Evolutionary conservation across 2,329 filamentous ascomycete species (phyloP).

Genomic region (Colletotrichum neosansevieriae): DNA sequence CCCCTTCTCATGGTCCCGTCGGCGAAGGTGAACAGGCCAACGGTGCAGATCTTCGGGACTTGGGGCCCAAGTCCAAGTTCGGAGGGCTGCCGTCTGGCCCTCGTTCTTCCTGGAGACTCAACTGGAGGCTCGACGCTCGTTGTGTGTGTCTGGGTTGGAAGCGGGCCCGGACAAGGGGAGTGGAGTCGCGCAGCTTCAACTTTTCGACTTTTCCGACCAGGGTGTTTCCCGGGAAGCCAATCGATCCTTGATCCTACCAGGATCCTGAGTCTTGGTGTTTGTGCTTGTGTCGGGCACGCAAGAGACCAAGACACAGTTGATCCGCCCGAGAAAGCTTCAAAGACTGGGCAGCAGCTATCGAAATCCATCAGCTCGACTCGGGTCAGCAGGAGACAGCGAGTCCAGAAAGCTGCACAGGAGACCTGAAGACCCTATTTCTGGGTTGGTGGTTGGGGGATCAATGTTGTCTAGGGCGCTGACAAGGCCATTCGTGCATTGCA

Average conservation of each 20-base stretch:
- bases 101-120: not conserved
- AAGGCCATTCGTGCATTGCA: slow-evolving; percentile 28
- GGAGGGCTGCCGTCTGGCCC: slow-evolving; percentile 1
- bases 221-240: slow-evolving; percentile 30
- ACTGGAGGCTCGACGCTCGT: slow-evolving; percentile 12
- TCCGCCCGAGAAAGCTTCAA: slow-evolving; percentile 17
- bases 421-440: slow-evolving; percentile 21
- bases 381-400: not conserved
- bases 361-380: not conserved
- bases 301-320: slow-evolving; percentile 11
- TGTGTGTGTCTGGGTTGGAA: slow-evolving; percentile 10
- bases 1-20: slow-evolving; percentile 20
- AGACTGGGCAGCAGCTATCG: not conserved
- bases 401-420: slow-evolving; percentile 1
- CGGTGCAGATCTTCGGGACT: slow-evolving; percentile 35
- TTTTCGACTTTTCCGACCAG: slow-evolving; percentile 20
- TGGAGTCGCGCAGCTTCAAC: slow-evolving; percentile 13
- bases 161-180: slow-evolving; percentile 13
- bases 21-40: slow-evolving; percentile 30
- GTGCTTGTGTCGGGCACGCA: slow-evolving; percentile 14
- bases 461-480: not conserved
- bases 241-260: slow-evolving; percentile 31
- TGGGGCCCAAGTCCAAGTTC: slow-evolving; percentile 18
- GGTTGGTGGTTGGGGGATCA: not conserved
- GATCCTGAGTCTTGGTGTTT: slow-evolving; percentile 24